phyloP scores from a whole-genome alignment of 148 eudicot genomes.

The Nyssa sinensis region DNA sequence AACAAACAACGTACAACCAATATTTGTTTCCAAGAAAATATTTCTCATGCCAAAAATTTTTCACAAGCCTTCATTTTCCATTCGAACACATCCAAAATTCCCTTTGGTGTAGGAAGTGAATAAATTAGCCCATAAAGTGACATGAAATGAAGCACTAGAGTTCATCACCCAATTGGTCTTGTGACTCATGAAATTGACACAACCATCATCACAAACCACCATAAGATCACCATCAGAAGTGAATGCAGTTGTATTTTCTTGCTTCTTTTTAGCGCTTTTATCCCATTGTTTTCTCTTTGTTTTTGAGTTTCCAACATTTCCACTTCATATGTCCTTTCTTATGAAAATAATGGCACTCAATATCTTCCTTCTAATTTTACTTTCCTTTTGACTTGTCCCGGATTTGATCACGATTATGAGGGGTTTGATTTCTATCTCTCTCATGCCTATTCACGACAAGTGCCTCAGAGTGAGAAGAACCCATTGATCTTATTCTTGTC shows the following conservation, averaged over 20 bases:
- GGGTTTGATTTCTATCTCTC: not conserved
- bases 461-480: not conserved
- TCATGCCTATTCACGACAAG: not conserved
- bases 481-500: not conserved
- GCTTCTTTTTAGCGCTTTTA: not conserved
- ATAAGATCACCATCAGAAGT: not conserved
- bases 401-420: not conserved
- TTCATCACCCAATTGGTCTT: not conserved
- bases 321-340: slow-evolving; percentile 1
- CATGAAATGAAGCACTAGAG: not conserved
- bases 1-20: slow-evolving; percentile 4
- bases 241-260: not conserved
- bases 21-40: not conserved
- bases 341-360: not conserved
- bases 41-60: slow-evolving; percentile 13
- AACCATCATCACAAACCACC: not conserved
- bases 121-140: not conserved
- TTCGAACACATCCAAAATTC: not conserved
- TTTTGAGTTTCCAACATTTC: not conserved
- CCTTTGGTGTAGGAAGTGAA: not conserved
- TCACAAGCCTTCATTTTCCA: not conserved
- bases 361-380: not conserved
- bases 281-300: not conserved
- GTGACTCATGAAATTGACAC: not conserved
- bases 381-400: not conserved